phyloP scores from a whole-genome alignment of 345 rosid genomes.

The Brassica rapa region DNA sequence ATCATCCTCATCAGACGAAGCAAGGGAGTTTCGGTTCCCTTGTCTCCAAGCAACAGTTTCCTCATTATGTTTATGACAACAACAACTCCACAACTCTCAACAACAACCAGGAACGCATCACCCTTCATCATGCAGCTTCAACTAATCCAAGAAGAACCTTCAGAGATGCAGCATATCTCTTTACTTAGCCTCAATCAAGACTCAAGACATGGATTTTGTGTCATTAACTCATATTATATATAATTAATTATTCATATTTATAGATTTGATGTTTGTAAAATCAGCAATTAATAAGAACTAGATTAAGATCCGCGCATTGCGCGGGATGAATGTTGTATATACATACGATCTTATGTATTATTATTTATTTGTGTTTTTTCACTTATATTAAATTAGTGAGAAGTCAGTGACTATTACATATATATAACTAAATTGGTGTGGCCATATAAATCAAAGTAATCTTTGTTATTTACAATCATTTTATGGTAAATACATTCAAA shows the following conservation, averaged over 20 bases:
- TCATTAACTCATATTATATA: slow-evolving; percentile 35
- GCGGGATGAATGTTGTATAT: no score
- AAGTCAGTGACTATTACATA: no score
- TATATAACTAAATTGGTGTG: no score
- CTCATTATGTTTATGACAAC: slow-evolving; percentile 27
- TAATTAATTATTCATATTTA: slow-evolving; percentile 16
- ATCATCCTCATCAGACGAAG: slow-evolving; percentile 41
- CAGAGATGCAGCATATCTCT: slow-evolving; percentile 45
- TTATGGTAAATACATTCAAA: no score
- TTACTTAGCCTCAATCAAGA: slow-evolving; percentile 30
- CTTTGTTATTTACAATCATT: no score
- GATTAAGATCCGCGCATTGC: no score
- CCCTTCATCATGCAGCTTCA: slow-evolving; percentile 25
- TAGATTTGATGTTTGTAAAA: slow-evolving; percentile 25
- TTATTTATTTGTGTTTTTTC: no score
- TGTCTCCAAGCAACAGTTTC: slow-evolving; percentile 46
- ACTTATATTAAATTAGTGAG: no score
- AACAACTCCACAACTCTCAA: slow-evolving; percentile 30
- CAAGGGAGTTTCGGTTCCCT: slow-evolving; percentile 58
- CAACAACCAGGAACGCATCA: slow-evolving; percentile 18
- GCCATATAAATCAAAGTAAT: no score
- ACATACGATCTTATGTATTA: no score
- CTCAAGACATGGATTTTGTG: slow-evolving; percentile 25
- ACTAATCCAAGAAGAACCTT: slow-evolving; percentile 41
- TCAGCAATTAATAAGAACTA: slow-evolving; percentile 26